These are phyloP conservation scores for Pancytospora philotis DNA, from an alignment of 371 early-diverging fungal genomes.

Conservation along the genomic window DNA sequence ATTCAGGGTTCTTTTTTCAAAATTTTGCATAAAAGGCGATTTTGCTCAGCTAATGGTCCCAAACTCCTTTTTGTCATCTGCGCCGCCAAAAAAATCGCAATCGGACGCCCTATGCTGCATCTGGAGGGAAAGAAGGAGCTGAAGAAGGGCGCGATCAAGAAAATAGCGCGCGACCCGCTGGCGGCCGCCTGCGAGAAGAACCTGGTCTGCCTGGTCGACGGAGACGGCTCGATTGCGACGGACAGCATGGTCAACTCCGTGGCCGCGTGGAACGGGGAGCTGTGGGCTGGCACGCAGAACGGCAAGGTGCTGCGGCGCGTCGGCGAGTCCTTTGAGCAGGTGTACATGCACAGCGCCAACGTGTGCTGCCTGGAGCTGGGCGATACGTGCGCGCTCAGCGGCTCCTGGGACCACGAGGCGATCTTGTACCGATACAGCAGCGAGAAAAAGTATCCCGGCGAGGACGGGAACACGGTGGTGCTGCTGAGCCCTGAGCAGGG, in stretches of 20 bases:
- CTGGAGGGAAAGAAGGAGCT: not conserved
- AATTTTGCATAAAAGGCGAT: too few species aligned
- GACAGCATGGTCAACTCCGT: constrained; percentile 1
- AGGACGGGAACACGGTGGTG: too few species aligned
- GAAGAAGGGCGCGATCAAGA: not conserved
- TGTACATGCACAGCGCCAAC: constrained; percentile 47
- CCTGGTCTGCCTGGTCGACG: not conserved
- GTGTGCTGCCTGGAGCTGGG: constrained; percentile 47
- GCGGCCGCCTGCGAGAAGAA: not conserved
- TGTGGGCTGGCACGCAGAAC: not conserved
- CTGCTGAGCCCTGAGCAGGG: not conserved
- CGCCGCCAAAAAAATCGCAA: too few species aligned
- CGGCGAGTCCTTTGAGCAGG: not conserved
- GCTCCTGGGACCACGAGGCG: constrained; percentile 56
- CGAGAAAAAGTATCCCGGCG: not conserved
- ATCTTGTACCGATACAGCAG: constrained; percentile 21
- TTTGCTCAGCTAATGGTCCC: too few species aligned
- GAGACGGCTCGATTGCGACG: not conserved
- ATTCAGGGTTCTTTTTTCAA: too few species aligned
- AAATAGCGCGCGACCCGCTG: not conserved
- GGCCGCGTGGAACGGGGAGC: constrained; percentile 42
- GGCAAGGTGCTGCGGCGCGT: not conserved
- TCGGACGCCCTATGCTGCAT: too few species aligned
- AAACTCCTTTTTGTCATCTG: too few species aligned
- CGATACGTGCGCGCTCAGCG: constrained; percentile 31